A percentile compares a stretch with the other conserved stretches of the same genome.
Evolutionary conservation across 2,329 filamentous ascomycete species (phyloP).

Genomic region (Helotiales sp.): DNA sequence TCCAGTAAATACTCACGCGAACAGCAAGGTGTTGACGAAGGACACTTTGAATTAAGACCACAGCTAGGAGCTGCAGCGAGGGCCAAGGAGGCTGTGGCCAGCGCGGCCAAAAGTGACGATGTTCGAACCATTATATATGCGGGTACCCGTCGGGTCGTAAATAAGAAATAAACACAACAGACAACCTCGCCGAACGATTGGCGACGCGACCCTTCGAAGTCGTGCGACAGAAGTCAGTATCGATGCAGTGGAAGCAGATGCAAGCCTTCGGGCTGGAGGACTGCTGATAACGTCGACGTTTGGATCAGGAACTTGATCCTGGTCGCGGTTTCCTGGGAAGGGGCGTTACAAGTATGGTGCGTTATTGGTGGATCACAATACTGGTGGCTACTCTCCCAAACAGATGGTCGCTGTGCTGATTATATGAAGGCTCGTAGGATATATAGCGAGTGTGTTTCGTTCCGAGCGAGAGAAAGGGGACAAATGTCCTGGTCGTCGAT

Average conservation of each 20-base stretch:
- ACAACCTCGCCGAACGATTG: slow-evolving; percentile 8
- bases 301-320: not conserved
- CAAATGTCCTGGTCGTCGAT: not conserved
- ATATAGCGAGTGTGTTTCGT: not conserved
- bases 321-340: not conserved
- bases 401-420: not conserved
- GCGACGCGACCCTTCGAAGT: slow-evolving; percentile 5
- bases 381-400: slow-evolving; percentile 1
- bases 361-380: not conserved
- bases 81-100: slow-evolving; percentile 28
- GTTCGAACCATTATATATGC: slow-evolving; percentile 33
- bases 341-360: not conserved
- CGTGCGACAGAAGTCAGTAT: slow-evolving; percentile 9
- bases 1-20: slow-evolving; percentile 59
- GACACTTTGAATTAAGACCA: slow-evolving; percentile 60
- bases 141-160: not conserved
- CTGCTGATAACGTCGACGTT: slow-evolving; percentile 1
- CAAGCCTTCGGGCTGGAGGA: slow-evolving; percentile 4
- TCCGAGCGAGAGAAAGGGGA: not conserved
- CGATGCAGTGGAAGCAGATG: slow-evolving; percentile 6
- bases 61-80: slow-evolving; percentile 39
- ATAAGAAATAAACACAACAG: not conserved
- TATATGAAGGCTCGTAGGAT: not conserved
- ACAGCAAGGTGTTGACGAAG: slow-evolving; percentile 72
- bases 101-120: slow-evolving; percentile 24